Evolutionary conservation across 2,329 filamentous ascomycete genomes (phyloP).

Genomic region (Paramyrothecium sp.): DNA sequence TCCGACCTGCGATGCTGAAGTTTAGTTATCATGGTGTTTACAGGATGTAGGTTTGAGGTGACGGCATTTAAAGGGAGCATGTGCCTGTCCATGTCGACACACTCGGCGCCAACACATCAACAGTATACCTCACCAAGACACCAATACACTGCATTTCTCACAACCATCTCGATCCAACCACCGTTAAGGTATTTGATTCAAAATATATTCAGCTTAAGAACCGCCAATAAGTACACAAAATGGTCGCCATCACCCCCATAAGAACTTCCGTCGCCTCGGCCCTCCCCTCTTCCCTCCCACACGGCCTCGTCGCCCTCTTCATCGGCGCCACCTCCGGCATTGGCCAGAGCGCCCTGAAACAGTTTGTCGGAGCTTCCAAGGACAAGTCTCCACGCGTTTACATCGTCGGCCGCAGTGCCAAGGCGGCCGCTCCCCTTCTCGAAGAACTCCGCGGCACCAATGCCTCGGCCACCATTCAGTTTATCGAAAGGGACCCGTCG

Average conservation of each 20-base stretch:
- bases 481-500: slow-evolving; percentile 47
- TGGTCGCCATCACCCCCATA: slow-evolving; percentile 9
- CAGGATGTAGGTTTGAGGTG: too few relatives aligned
- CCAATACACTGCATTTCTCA: too few relatives aligned
- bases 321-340: slow-evolving; percentile 53
- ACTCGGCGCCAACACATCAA: too few relatives aligned
- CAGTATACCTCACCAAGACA: too few relatives aligned
- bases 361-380: slow-evolving; percentile 34
- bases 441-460: slow-evolving; percentile 41
- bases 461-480: slow-evolving; percentile 38
- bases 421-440: slow-evolving; percentile 32
- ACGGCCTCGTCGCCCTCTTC: slow-evolving; percentile 39
- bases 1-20: too few relatives aligned
- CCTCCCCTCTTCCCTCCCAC: slow-evolving; percentile 3
- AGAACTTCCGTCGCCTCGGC: slow-evolving; percentile 7
- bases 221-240: background rate
- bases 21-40: too few relatives aligned
- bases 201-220: too few relatives aligned
- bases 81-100: too few relatives aligned
- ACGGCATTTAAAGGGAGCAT: too few relatives aligned
- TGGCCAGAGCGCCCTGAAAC: slow-evolving; percentile 44
- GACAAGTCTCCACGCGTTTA: slow-evolving; percentile 41
- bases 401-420: slow-evolving; percentile 43
- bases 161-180: too few relatives aligned
- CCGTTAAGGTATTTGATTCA: too few relatives aligned